Conservation (phyloP, 1,284 basidiomycete genomes). For the Marasmius fiardii region DNA sequence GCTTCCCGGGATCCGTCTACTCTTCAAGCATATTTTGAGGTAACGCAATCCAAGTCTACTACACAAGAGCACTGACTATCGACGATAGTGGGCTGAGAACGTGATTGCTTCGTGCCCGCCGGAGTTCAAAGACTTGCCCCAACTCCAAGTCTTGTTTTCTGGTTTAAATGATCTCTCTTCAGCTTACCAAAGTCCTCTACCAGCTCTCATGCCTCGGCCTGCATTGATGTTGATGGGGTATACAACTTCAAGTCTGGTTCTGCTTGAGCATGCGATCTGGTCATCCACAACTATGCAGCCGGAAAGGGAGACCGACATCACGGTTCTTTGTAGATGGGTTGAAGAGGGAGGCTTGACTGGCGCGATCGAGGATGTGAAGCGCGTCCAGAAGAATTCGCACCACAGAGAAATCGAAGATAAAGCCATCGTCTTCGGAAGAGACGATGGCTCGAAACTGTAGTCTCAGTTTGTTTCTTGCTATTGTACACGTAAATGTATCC, state of each 20-base stretch:
- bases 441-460: constrained; percentile 6
- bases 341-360: constrained; percentile 44
- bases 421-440: constrained; percentile 8
- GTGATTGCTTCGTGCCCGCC: constrained; percentile 41
- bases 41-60: constrained; percentile 16
- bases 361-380: constrained; percentile 39
- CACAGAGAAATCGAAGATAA: neutral
- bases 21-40: constrained; percentile 33
- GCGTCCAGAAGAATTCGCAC: constrained; percentile 18
- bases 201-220: constrained; percentile 49
- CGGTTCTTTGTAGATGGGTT: constrained; percentile 58
- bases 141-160: constrained; percentile 26
- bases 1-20: constrained; percentile 37
- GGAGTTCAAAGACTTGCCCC: constrained; percentile 24
- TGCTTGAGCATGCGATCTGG: constrained; percentile 69
- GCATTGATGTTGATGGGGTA: constrained; percentile 56
- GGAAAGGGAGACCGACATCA: constrained; percentile 38
- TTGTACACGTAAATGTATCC: neutral
- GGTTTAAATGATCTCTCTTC: constrained; percentile 34
- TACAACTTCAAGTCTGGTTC: constrained; percentile 45
- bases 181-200: constrained; percentile 34
- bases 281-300: constrained; percentile 31
- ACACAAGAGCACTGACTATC: neutral
- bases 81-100: constrained; percentile 48
- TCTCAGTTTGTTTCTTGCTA: neutral